phyloP scores from a whole-genome alignment of 2,329 filamentous ascomycete species.

The Tympanopsis confertula region DNA sequence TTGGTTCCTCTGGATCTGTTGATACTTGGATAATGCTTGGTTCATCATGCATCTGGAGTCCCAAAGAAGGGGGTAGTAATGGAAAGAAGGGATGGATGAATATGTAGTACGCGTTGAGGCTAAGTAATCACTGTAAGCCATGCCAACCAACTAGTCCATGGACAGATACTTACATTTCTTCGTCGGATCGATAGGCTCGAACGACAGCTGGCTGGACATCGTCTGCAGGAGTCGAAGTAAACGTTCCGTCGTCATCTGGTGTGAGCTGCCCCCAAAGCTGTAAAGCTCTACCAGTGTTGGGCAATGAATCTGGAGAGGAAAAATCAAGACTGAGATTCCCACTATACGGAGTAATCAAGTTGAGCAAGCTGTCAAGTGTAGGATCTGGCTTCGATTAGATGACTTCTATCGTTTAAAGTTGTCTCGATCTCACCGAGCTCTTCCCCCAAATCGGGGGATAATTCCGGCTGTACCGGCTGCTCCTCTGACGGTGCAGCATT shows the following conservation, averaged over 20 bases:
- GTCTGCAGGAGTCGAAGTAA: too few relatives aligned
- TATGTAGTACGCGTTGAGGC: conserved; percentile 36
- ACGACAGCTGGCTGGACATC: conserved; percentile 1
- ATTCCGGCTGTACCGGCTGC: too few relatives aligned
- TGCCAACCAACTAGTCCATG: conserved; percentile 4
- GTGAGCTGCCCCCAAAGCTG: too few relatives aligned
- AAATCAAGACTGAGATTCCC: conserved; percentile 8
- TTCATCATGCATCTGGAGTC: conserved; percentile 18
- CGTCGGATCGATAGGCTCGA: neutral
- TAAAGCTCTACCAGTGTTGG: too few relatives aligned
- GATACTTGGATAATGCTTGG: conserved; percentile 19
- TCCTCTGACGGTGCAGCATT: conserved; percentile 10
- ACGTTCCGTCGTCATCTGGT: too few relatives aligned
- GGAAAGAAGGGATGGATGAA: conserved; percentile 39
- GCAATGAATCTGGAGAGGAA: conserved; percentile 5
- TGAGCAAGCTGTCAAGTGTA: conserved; percentile 5
- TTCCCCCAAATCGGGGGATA: neutral
- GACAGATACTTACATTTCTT: conserved; percentile 1
- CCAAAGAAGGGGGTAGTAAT: conserved; percentile 30
- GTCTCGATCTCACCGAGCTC: neutral
- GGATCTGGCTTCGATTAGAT: conserved; percentile 6
- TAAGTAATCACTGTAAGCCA: conserved; percentile 7
- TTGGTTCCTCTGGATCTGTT: conserved; percentile 11
- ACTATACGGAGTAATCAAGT: conserved; percentile 6
- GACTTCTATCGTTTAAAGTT: conserved; percentile 3